Percentiles rank a stretch among this genome's conserved stretches.
These are phyloP conservation scores for Paraphoma chrysanthemicola DNA, from an alignment of 2,329 filamentous ascomycete genomes.

Conservation along the genomic window DNA sequence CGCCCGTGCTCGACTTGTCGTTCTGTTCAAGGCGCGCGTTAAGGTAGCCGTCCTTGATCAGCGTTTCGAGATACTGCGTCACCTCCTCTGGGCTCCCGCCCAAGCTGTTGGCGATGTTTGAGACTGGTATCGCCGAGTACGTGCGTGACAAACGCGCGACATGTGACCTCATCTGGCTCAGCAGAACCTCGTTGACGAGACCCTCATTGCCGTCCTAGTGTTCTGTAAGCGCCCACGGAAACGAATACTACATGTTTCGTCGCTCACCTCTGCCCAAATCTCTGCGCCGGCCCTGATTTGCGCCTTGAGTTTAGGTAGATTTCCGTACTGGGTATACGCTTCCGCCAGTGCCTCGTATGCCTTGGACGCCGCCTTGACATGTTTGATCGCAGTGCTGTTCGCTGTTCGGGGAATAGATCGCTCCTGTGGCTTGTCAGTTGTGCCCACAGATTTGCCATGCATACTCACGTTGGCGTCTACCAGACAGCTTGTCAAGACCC, in stretches of 20 bases:
- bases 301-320: conserved; percentile 63
- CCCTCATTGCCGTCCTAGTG: conserved; percentile 72
- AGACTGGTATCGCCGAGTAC: conserved; percentile 69
- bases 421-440: conserved; percentile 44
- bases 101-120: conserved; percentile 60
- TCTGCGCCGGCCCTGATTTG: conserved; percentile 67
- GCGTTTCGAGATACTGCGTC: conserved; percentile 59
- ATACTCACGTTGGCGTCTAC: conserved; percentile 66
- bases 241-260: conserved; percentile 20
- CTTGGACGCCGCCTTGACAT: conserved; percentile 66
- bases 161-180: conserved; percentile 76
- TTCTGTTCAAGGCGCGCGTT: conserved; percentile 59
- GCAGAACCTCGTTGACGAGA: conserved; percentile 72
- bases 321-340: conserved; percentile 64
- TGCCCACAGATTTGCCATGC: conserved; percentile 17
- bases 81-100: conserved; percentile 59
- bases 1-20: conserved; percentile 44
- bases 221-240: conserved; percentile 24
- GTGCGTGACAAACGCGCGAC: conserved; percentile 75
- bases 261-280: conserved; percentile 66
- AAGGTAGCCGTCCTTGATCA: conserved; percentile 60
- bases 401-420: conserved; percentile 64
- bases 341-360: conserved; percentile 75
- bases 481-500: conserved; percentile 79
- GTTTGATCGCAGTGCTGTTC: conserved; percentile 60